Evolutionary conservation across 345 rosid species (phyloP).

Genomic region (rapeseed (Brassica napus)): Da-Ae NC_063450.1:29867001-29867500

Average conservation of each 20-base stretch:
- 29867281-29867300: constrained; percentile 6
- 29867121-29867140: constrained; percentile 81
- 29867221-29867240: constrained; percentile 96
- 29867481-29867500: constrained; percentile 1
- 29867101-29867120: constrained; percentile 91
- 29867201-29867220: constrained; percentile 96
- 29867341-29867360: constrained; percentile 8
- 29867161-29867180: constrained; percentile 88
- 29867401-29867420: not conserved
- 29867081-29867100: constrained; percentile 20
- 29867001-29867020: constrained; percentile 92
- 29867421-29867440: not conserved
- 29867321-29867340: constrained; percentile 12
- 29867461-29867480: constrained; percentile 3
- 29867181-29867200: constrained; percentile 91
- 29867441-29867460: not conserved
- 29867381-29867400: not conserved
- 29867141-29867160: constrained; percentile 80
- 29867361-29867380: not conserved
- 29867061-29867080: constrained; percentile 20
- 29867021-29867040: constrained; percentile 24
- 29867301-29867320: constrained; percentile 1
- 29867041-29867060: constrained; percentile 27
- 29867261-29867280: constrained; percentile 16
- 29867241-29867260: constrained; percentile 24